phyloP scores from a whole-genome alignment of 768 basidiomycete genomes.

The Nidula microcarpa region DNA sequence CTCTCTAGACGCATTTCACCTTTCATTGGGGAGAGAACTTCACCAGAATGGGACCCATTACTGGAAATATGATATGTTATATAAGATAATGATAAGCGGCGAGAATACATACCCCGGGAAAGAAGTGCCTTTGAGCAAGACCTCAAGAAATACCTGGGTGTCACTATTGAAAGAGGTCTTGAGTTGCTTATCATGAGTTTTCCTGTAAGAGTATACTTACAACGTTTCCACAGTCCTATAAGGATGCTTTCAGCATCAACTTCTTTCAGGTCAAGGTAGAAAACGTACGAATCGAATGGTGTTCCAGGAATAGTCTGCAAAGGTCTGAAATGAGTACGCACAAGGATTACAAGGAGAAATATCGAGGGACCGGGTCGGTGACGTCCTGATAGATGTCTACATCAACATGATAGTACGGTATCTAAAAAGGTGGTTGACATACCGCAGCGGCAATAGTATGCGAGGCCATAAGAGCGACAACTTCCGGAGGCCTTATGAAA shows the following conservation, averaged over 20 bases:
- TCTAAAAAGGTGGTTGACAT: neutral
- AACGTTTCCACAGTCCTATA: neutral
- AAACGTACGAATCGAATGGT: conserved; percentile 28
- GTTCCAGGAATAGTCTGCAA: conserved; percentile 17
- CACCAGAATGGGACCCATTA: conserved; percentile 18
- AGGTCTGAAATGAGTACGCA: neutral
- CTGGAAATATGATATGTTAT: neutral
- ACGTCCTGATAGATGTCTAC: conserved; percentile 10
- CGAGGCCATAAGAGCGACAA: conserved; percentile 16
- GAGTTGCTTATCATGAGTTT: neutral
- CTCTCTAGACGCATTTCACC: conserved; percentile 38
- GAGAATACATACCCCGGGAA: neutral
- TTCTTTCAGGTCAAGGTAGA: neutral
- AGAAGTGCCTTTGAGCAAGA: conserved; percentile 16
- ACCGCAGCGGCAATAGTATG: conserved; percentile 22
- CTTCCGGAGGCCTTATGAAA: conserved; percentile 8
- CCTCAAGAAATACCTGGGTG: conserved; percentile 32
- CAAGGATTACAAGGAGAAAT: too few species aligned
- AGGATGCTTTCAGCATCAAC: neutral
- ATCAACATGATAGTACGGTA: neutral
- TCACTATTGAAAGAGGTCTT: conserved; percentile 8
- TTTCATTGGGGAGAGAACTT: conserved; percentile 26
- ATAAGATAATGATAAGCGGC: neutral
- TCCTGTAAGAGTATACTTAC: neutral
- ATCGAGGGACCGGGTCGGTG: conserved; percentile 9